These are phyloP conservation scores for Phoma sp. DNA, from an alignment of 2,329 filamentous ascomycete species.

Conservation along the genomic window DNA sequence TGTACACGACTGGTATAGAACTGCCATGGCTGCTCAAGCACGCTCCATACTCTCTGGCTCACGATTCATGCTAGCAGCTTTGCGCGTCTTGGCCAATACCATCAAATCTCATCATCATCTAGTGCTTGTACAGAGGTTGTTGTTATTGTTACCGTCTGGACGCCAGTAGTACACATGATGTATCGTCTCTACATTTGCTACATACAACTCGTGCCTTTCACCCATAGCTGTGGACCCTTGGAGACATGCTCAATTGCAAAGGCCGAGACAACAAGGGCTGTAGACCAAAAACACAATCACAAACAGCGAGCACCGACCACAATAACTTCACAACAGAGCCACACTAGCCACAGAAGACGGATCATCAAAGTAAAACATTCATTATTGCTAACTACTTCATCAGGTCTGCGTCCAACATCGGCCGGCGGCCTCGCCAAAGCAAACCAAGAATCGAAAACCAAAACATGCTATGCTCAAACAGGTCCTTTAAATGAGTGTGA, in stretches of 20 bases:
- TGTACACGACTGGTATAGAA: too few relatives aligned
- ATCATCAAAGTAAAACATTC: background rate
- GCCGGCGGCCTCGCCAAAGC: background rate
- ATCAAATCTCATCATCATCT: background rate
- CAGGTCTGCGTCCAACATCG: background rate
- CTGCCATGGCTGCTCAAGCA: background rate
- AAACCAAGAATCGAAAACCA: background rate
- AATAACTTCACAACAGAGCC: too few relatives aligned
- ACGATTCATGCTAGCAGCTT: background rate
- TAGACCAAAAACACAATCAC: too few relatives aligned
- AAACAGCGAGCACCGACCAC: too few relatives aligned
- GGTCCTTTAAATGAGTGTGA: conserved; percentile 11
- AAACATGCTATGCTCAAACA: background rate
- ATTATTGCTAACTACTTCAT: conserved; percentile 2
- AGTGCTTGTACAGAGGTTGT: background rate
- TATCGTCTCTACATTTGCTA: too few relatives aligned
- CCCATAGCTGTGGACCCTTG: background rate
- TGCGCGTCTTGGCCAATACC: background rate
- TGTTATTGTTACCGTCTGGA: background rate
- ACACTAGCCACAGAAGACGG: too few relatives aligned
- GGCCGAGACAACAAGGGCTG: background rate
- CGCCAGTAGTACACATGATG: too few relatives aligned
- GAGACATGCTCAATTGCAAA: too few relatives aligned
- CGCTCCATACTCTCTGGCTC: background rate
- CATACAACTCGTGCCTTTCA: background rate